These are phyloP conservation scores for Fragaria nilgerrensis DNA, from an alignment of 306 rosid species.

Conservation along the genomic window DNA sequence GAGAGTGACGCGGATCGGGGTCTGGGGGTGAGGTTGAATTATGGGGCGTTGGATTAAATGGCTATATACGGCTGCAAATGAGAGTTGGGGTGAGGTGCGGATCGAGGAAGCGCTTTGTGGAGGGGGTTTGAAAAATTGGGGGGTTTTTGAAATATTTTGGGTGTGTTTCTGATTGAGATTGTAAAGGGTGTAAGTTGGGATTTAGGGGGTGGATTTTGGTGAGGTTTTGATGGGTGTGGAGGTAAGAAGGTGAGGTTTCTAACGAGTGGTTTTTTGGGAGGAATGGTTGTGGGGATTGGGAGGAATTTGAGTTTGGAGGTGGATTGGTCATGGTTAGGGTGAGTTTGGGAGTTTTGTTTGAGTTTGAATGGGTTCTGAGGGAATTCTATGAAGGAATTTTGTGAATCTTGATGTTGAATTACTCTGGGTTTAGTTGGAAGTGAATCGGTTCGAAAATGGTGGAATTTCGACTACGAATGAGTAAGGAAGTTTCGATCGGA, in stretches of 20 bases:
- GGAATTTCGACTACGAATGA: not conserved
- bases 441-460: not conserved
- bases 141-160: not conserved
- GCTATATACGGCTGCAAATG: conserved; percentile 27
- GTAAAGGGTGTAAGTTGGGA: conserved; percentile 4
- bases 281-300: conserved; percentile 4
- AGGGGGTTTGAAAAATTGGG: not conserved
- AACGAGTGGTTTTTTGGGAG: not conserved
- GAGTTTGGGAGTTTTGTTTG: not conserved
- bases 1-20: conserved; percentile 31
- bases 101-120: not conserved
- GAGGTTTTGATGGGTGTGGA: not conserved
- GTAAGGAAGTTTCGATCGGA: not conserved
- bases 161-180: conserved; percentile 36
- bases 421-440: not conserved
- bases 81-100: conserved; percentile 3
- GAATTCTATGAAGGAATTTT: not conserved
- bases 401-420: not conserved
- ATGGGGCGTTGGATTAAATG: conserved; percentile 24
- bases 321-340: conserved; percentile 18
- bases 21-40: not conserved
- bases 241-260: conserved; percentile 17
- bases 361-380: conserved; percentile 6
- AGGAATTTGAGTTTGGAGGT: conserved; percentile 9
- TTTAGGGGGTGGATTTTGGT: conserved; percentile 2